Percentiles rank a stretch among this genome's conserved stretches.
These are phyloP conservation scores for Pestalotiopsis sp. DNA, from an alignment of 2,329 filamentous ascomycete species.

Conservation along the genomic window DNA sequence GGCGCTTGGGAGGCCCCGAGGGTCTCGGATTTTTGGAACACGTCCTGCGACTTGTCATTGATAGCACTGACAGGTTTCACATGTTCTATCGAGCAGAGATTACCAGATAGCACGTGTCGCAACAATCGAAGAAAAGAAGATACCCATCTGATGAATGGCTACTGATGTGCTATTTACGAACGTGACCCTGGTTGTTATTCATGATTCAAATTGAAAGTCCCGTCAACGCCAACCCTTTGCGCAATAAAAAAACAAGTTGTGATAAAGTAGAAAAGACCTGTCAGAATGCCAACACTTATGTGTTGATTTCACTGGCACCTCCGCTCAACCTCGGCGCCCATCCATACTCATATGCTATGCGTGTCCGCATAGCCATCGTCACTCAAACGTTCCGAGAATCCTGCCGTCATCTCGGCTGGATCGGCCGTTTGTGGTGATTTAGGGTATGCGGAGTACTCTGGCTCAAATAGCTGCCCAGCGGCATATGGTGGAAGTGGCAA, in stretches of 20 bases:
- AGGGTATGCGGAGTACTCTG: too few relatives aligned
- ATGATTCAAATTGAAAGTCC: not conserved
- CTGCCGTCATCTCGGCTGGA: not conserved
- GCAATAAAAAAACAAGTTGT: not conserved
- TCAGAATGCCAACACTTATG: not conserved
- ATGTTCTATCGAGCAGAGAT: not conserved
- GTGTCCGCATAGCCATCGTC: too few relatives aligned
- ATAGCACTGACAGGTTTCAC: not conserved
- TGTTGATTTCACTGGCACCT: too few relatives aligned
- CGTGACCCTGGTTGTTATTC: not conserved
- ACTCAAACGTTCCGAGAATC: not conserved
- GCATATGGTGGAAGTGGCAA: not conserved
- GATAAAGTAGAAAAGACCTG: not conserved
- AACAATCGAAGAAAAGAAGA: not conserved
- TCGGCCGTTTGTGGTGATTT: too few relatives aligned
- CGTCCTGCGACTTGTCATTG: not conserved
- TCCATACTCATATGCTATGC: not conserved
- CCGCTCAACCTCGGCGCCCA: not conserved
- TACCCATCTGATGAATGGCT: slow-evolving; percentile 4
- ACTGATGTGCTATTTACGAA: not conserved
- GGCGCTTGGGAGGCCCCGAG: not conserved
- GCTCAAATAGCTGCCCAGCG: not conserved
- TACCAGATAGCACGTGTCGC: not conserved
- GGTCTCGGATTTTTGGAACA: not conserved
- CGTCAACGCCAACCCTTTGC: slow-evolving; percentile 1